Evolutionary conservation across 148 eudicot species (phyloP), one percentile per base, ranked within the genome.

Genomic region (Rhododendron vialii): DNA sequence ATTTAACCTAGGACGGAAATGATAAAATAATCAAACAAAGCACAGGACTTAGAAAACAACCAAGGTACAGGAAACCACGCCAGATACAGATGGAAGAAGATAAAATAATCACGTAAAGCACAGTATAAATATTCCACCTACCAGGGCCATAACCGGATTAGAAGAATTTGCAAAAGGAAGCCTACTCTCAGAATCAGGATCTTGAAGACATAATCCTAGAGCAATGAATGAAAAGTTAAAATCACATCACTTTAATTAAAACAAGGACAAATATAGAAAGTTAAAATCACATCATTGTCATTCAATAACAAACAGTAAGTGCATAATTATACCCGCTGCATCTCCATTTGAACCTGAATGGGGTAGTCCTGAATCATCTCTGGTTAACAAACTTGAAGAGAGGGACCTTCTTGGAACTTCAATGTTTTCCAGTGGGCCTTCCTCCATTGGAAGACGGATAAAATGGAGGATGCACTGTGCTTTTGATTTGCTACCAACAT

Each of bases 401-500:
- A 86, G 75, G 75, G 92, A 85, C 83, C 86, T 82, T 30, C 84
- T 84, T 73, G 98, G 96, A 84, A 93, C 89, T 74, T 96, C 96
- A 83, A 96, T 85, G 51, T 90, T 92, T 75, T 93, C 95, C 90
- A 96, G 79, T 75, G 95, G 87, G 84, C 91, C 88, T 83, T 94
- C 95, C 89, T 96, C 98, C 83, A 92, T 86, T 7, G 98, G 96
- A 86, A 96, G 89, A 81, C 98, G 96, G 78, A 96, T 91, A 89
- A 96, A 96, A 88, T 96, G 99, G 84, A 92, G 93, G 65, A 96
- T 95, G 91, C 99, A 96, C 85, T 96, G 98, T 47, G 98, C 96
- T 91, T 96, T 96, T 79, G 98, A 94, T 92, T 96, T 96, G 35
- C 95, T 87, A 43, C 98, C 94, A 71, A 96, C 98, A 88, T 96